Evolutionary conservation across 441 rosid genomes (phyloP).

Genomic region (Aquilaria agallochum): DNA sequence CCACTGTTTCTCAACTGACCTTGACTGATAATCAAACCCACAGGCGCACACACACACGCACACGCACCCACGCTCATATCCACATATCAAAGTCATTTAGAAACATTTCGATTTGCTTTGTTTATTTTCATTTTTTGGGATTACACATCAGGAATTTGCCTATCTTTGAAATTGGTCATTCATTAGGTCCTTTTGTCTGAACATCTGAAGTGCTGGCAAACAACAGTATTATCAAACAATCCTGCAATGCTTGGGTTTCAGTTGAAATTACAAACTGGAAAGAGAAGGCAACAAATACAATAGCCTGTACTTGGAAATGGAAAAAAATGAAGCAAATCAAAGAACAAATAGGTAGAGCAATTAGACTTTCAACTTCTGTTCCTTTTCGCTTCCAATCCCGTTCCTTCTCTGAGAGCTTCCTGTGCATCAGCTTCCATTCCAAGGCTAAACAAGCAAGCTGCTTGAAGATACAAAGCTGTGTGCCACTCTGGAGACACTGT

Average conservation of each 20-base stretch:
- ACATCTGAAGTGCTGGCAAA: no score
- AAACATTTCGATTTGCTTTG: no score
- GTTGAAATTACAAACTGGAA: not conserved
- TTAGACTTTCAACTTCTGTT: conserved; percentile 48
- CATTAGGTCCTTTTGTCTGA: no score
- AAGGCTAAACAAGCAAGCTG: conserved; percentile 72
- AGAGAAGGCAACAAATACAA: conserved; percentile 22
- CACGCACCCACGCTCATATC: no score
- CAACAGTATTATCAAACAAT: conserved; percentile 13
- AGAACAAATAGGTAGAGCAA: conserved; percentile 12
- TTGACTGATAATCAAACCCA: no score
- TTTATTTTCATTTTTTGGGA: no score
- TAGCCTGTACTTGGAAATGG: conserved; percentile 16
- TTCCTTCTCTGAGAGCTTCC: conserved; percentile 83
- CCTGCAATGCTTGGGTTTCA: conserved; percentile 8
- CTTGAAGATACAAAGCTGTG: conserved; percentile 69
- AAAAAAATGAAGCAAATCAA: conserved; percentile 2
- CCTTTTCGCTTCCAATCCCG: conserved; percentile 68
- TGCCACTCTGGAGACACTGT: conserved; percentile 70
- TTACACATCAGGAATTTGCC: no score
- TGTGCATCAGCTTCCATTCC: conserved; percentile 93
- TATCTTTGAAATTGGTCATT: no score
- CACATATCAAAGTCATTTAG: no score
- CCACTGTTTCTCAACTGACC: no score
- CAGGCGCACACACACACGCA: no score